Percentiles rank a stretch among this genome's conserved stretches.
These are phyloP conservation scores for Penicillium roqueforti DNA, from an alignment of 495 filamentous ascomycete genomes.

Conservation along the genomic window DNA sequence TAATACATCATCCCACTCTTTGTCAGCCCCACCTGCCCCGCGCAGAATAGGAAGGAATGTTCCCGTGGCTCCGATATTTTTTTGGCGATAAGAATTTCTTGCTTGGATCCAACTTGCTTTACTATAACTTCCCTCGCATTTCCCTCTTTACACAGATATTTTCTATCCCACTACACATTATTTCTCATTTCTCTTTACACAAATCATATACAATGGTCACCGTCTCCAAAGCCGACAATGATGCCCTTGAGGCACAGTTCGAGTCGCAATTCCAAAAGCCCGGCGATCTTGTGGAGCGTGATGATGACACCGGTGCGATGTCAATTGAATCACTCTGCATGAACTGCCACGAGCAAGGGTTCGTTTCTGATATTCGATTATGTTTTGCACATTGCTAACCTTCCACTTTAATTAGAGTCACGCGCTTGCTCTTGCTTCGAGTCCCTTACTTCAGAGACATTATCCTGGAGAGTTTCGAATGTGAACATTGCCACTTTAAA, in stretches of 20 bases:
- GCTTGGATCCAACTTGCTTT: not conserved
- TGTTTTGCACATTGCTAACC: constrained; percentile 6
- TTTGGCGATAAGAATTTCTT: constrained; percentile 18
- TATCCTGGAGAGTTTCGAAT: constrained; percentile 94
- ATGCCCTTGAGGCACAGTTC: constrained; percentile 35
- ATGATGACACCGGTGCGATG: constrained; percentile 47
- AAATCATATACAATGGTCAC: constrained; percentile 29
- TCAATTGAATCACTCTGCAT: constrained; percentile 68
- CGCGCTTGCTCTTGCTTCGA: constrained; percentile 77
- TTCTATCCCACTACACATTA: too few relatives aligned
- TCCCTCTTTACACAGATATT: too few relatives aligned
- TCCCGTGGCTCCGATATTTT: constrained; percentile 32
- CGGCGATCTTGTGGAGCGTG: constrained; percentile 39
- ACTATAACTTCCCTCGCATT: not conserved
- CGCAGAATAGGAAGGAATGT: constrained; percentile 42
- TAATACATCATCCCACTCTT: constrained; percentile 7
- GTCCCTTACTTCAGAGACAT: constrained; percentile 97
- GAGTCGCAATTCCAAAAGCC: constrained; percentile 44
- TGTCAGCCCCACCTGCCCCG: constrained; percentile 31
- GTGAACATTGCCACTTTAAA: constrained; percentile 77
- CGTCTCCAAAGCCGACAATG: constrained; percentile 26
- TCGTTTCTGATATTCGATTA: constrained; percentile 20
- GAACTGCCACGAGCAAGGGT: constrained; percentile 83
- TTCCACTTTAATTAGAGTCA: constrained; percentile 46
- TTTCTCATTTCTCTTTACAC: not conserved